Conservation (phyloP, 345 rosid genomes). For the Theobroma cacao region DNA sequence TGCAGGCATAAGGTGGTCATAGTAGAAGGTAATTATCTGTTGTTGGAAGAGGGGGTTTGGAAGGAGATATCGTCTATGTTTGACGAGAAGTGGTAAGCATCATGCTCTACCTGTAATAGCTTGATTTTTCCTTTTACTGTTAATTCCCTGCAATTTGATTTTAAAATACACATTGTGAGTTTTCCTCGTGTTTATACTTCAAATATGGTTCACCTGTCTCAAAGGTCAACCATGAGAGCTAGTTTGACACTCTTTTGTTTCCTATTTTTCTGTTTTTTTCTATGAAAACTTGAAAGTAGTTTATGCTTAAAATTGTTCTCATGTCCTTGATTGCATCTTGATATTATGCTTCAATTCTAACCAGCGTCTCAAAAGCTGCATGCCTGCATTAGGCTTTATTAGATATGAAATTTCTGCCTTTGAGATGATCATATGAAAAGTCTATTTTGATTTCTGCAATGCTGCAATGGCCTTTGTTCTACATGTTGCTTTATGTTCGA, state of each 20-base stretch:
- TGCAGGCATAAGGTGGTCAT: constrained; percentile 88
- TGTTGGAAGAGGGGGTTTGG: constrained; percentile 72
- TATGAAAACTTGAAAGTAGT: neutral
- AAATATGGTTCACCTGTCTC: neutral
- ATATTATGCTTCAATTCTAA: neutral
- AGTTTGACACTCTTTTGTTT: neutral
- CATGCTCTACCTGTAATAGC: neutral
- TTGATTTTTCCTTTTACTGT: neutral
- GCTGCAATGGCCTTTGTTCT: constrained; percentile 1
- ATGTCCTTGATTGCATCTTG: neutral
- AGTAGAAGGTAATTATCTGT: constrained; percentile 84
- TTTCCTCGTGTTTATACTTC: neutral
- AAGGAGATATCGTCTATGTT: constrained; percentile 67
- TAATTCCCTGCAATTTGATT: neutral
- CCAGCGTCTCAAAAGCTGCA: neutral
- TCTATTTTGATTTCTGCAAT: neutral
- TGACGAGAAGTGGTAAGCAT: constrained; percentile 86
- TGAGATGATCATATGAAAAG: neutral
- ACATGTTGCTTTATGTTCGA: constrained; percentile 22
- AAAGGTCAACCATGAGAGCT: neutral
- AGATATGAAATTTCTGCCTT: neutral
- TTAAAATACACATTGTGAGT: neutral
- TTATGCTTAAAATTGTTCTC: neutral
- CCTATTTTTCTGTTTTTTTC: neutral
- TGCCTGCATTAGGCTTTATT: neutral